phyloP scores from a whole-genome alignment of 2,329 filamentous ascomycete species.

The Diaporthe sp. region DNA sequence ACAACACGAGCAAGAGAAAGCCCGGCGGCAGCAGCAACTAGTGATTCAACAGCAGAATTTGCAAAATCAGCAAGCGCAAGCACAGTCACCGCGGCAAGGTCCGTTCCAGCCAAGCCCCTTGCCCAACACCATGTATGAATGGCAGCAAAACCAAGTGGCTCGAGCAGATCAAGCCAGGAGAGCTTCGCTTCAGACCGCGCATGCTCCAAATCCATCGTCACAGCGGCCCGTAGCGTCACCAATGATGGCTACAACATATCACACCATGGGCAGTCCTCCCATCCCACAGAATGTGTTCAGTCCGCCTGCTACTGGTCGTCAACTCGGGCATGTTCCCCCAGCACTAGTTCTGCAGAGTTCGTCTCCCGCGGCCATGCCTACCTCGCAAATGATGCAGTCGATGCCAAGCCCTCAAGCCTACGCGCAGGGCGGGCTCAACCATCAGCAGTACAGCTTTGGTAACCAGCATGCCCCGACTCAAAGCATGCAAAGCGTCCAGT shows the following conservation, averaged over 20 bases:
- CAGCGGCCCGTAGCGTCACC: constrained; percentile 19
- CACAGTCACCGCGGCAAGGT: constrained; percentile 24
- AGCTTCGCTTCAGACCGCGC: constrained; percentile 8
- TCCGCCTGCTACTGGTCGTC: background rate
- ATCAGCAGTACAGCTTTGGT: constrained; percentile 12
- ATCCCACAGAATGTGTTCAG: background rate
- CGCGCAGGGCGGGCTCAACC: constrained; percentile 1
- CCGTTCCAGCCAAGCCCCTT: constrained; percentile 1
- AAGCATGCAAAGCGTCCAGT: constrained; percentile 21
- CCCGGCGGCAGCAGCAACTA: constrained; percentile 7
- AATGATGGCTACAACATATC: background rate
- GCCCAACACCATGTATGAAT: constrained; percentile 4
- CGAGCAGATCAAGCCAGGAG: background rate
- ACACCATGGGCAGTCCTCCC: background rate
- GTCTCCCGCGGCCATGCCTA: background rate
- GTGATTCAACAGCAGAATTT: constrained; percentile 4
- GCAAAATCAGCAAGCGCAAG: constrained; percentile 41
- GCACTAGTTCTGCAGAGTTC: constrained; percentile 15
- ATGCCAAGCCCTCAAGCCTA: constrained; percentile 24
- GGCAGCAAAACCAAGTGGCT: constrained; percentile 27
- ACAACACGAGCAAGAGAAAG: constrained; percentile 1
- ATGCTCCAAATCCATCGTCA: background rate
- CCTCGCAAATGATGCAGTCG: constrained; percentile 16
- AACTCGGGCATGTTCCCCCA: background rate
- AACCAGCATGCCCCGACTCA: background rate